Evolutionary conservation across 768 basidiomycete species (phyloP), one percentile per base, ranked within the genome.

Genomic region (Lactifluus pinguis): DNA sequence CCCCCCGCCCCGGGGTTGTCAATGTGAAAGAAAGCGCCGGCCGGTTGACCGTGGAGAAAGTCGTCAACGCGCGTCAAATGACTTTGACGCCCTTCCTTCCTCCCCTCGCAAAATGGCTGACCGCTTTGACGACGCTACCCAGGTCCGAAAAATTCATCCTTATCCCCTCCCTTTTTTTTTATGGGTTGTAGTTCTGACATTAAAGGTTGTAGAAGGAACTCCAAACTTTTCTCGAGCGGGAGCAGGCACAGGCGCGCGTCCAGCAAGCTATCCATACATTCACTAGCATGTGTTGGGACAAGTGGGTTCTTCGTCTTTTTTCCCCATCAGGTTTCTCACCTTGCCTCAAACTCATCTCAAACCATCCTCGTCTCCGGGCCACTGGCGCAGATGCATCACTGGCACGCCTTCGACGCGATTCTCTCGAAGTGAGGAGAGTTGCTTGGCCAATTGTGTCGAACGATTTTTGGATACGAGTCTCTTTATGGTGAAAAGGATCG

Each of bases 221-320:
- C 47, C 74, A 82, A 34, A 71, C 75, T 17, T 94, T 93, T 75
- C 73, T 95, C 60, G 89, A 92, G 68, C 82, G 81, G 60, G 85
- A 93, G 75, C 92, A 94, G 70, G 83, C 85, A 2, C 86, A 89
- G 74, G 87, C 88, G 48, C 78, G 76, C 59, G 67, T 91, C 53
- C 82, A 92, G 67, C 75, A 81, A 29, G 76, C 81, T 32, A 84
- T 94, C 47, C 92, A 92, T 63, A 81, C 77, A 53, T 79, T 94
- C 65, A 94, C 93, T 17, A 80, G 81, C 68, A 84, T 85, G 75
- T 94, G 92, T 72, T 95, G 92, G 91, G 89, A 93, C 77, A 92
- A 95, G 92, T 94, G 68, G 71, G 83, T 77, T 53, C n/a, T 57
- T 19, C 15, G 38, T 0, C 7, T 15, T 42, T 41, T 29, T n/a